Evolutionary conservation across 345 rosid genomes (phyloP), one percentile per base, ranked within the genome.

Genomic region (Cardamine chenopodiifolia): DNA sequence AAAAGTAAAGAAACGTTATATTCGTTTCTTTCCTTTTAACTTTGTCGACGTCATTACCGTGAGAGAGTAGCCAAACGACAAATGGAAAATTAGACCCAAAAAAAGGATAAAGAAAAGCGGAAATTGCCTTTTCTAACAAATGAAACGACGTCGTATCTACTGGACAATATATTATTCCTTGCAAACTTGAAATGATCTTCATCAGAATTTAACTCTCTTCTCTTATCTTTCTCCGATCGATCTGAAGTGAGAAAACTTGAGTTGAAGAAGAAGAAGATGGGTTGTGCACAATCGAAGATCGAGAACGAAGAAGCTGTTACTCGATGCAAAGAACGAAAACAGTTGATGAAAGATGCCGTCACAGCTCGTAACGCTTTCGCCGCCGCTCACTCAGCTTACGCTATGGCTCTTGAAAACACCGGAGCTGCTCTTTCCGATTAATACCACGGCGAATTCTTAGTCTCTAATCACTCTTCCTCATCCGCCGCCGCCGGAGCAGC

Each of bases 351-450:
- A 76, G 90, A 88, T 0, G 97, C 96, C 3, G 92, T 92, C 34
- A 62, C 83, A 0, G 68, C 78, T 13, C 91, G 99, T 22, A 95
- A 95, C 84, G 97, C 98, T 70, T 95, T 95, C 80, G 97, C 99
- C 66, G 96, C 99, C n/a, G 92, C 98, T 1, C 97, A 95, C 86
- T 84, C 87, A 7, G 85, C 93, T 80, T 90, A 87, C 82, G 82
- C 88, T 29, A 82, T 91, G 83, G 76, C 91, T 42, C 84, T 94
- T 14, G 90, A 88, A 78, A 89, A 90, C 86, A 86, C 97, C 70
- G 99, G 97, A 67, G 97, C 97, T 55, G 97, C 97, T 68, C 92
- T 95, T 73, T 87, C 89, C 71, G 97, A 90, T 56, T 92, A 84
- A 75, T 83, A 92, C n/a, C 89, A 85, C 14, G 90, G 88, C 25